These are phyloP conservation scores for Paraleonurus japonicus DNA, from an alignment of 257 asterid species.

Conservation along the genomic window DNA sequence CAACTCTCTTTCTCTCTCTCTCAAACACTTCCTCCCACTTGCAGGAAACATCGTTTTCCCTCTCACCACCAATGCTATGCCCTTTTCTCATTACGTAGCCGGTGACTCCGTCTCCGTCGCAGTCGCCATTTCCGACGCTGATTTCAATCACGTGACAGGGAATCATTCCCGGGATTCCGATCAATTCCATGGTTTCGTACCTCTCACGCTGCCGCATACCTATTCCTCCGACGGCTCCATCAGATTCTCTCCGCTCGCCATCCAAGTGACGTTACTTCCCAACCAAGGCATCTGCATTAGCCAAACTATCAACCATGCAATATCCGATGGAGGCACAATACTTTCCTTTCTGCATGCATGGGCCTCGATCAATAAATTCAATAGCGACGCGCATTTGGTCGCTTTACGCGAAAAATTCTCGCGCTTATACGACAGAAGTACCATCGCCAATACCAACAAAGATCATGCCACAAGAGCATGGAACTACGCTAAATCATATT, in stretches of 20 bases:
- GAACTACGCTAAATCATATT: background rate
- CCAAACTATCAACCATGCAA: background rate
- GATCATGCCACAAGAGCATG: background rate
- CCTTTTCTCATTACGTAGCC: background rate
- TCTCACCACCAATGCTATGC: background rate
- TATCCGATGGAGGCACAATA: background rate
- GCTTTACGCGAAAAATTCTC: background rate
- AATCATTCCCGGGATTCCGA: slow-evolving; percentile 28
- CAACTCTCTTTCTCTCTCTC: background rate
- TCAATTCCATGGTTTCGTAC: slow-evolving; percentile 30
- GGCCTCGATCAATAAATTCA: slow-evolving; percentile 5
- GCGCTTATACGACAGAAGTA: slow-evolving; percentile 1
- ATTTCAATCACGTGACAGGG: slow-evolving; percentile 10
- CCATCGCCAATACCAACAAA: background rate
- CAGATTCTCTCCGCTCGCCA: background rate
- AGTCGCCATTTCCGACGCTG: slow-evolving; percentile 23
- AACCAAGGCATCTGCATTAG: slow-evolving; percentile 1
- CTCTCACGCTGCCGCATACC: slow-evolving; percentile 19
- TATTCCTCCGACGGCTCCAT: background rate
- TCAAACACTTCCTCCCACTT: background rate
- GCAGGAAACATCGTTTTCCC: slow-evolving; percentile 10
- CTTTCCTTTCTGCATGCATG: background rate
- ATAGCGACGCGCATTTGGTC: background rate
- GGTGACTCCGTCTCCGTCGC: slow-evolving; percentile 19
- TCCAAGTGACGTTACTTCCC: slow-evolving; percentile 15